phyloP scores from a whole-genome alignment of 2,329 filamentous ascomycete species.

The Metarhizium humberi region DNA sequence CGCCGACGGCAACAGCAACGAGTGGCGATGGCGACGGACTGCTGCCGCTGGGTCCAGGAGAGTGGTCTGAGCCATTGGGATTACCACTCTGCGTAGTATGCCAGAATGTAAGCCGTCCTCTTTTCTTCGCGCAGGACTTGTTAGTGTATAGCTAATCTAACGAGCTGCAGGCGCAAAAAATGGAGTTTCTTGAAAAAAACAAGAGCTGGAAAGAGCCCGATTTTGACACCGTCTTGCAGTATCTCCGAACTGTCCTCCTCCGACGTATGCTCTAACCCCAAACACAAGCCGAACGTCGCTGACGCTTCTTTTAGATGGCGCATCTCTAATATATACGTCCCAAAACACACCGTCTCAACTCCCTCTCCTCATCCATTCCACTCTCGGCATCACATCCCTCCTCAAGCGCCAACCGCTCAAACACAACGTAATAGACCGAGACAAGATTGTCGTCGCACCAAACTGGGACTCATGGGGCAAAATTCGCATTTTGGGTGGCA shows the following conservation, averaged over 20 bases:
- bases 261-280: conserved; percentile 52
- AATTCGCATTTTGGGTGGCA: conserved; percentile 83
- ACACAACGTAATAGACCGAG: conserved; percentile 85
- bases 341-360: conserved; percentile 69
- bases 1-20: conserved; percentile 41
- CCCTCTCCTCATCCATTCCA: conserved; percentile 73
- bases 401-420: conserved; percentile 71
- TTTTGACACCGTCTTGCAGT: conserved; percentile 93
- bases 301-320: conserved; percentile 50
- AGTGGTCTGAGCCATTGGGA: conserved; percentile 86
- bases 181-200: conserved; percentile 82
- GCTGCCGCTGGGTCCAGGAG: conserved; percentile 74
- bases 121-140: conserved; percentile 17
- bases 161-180: conserved; percentile 62
- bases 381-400: conserved; percentile 75
- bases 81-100: conserved; percentile 90
- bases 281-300: conserved; percentile 7
- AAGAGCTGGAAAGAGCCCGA: conserved; percentile 92
- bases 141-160: conserved; percentile 6
- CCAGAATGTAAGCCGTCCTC: conserved; percentile 57
- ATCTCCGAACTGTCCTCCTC: conserved; percentile 77
- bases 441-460: conserved; percentile 87
- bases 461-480: conserved; percentile 99
- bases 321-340: conserved; percentile 77
- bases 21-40: conserved; percentile 55